Conservation (phyloP, 768 basidiomycete genomes). For the Dioszegia aurantiaca region DNA sequence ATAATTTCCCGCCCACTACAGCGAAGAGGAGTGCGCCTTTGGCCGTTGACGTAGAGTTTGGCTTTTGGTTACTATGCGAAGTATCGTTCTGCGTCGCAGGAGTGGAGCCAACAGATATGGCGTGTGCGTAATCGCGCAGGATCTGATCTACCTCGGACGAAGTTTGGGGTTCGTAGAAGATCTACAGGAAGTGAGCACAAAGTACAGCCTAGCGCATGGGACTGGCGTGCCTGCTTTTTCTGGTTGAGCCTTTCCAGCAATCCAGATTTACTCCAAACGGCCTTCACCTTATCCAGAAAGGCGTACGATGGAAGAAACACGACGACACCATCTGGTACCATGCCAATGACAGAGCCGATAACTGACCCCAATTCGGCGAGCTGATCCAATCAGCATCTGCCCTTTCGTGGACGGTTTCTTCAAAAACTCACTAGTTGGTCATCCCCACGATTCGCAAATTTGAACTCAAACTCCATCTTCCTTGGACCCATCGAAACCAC, state of each 20-base stretch:
- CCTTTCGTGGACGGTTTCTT: not conserved
- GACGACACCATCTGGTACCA: slow-evolving; percentile 83
- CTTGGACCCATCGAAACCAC: slow-evolving; percentile 72
- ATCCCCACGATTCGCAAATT: slow-evolving; percentile 70
- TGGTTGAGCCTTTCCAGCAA: slow-evolving; percentile 61
- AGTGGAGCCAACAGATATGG: slow-evolving; percentile 47
- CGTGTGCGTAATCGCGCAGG: slow-evolving; percentile 68
- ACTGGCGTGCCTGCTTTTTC: slow-evolving; percentile 68
- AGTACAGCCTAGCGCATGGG: not conserved
- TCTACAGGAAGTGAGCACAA: slow-evolving; percentile 54
- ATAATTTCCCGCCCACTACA: slow-evolving; percentile 95
- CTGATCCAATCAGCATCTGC: slow-evolving; percentile 53
- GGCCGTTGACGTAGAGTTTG: slow-evolving; percentile 24
- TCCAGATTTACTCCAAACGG: slow-evolving; percentile 65
- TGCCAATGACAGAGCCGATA: slow-evolving; percentile 70
- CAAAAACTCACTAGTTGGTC: slow-evolving; percentile 59
- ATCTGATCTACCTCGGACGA: slow-evolving; percentile 68
- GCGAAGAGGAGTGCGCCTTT: slow-evolving; percentile 81
- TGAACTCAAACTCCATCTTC: slow-evolving; percentile 74
- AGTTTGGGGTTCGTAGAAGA: slow-evolving; percentile 85
- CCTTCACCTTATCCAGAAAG: slow-evolving; percentile 68
- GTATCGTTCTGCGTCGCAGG: not conserved
- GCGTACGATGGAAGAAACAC: slow-evolving; percentile 92
- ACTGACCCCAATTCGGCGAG: slow-evolving; percentile 78
- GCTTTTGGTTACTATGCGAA: not conserved